A percentile compares a stretch with the other conserved stretches of the same genome.
phyloP scores from a whole-genome alignment of 192 early-diverging fungal species.

The Podila epigama region DNA sequence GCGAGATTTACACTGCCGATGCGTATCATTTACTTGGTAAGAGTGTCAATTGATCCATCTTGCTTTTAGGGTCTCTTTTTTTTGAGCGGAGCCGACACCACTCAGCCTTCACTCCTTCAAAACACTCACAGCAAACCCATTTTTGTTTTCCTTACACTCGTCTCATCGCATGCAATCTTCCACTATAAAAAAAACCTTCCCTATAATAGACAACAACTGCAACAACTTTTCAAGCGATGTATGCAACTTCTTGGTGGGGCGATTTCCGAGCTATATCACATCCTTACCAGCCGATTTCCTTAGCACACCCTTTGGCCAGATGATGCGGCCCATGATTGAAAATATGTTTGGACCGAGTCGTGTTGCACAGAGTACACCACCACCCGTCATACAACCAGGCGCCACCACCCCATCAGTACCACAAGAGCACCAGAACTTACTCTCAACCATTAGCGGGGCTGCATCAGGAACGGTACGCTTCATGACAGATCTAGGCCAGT shows the following conservation, averaged over 20 bases:
- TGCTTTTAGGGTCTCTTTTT: background rate
- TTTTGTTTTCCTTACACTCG: background rate
- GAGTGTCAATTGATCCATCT: background rate
- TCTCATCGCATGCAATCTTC: background rate
- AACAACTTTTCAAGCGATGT: constrained; percentile 81
- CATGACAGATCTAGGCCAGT: constrained; percentile 44
- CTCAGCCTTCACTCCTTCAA: background rate
- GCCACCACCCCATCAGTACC: background rate
- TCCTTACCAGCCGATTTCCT: constrained; percentile 74
- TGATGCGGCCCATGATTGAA: constrained; percentile 72
- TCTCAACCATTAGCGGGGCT: constrained; percentile 17
- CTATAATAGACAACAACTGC: constrained; percentile 78
- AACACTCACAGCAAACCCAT: background rate
- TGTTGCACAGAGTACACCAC: constrained; percentile 5
- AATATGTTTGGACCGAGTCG: constrained; percentile 66
- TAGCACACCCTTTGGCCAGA: constrained; percentile 69
- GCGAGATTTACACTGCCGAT: constrained; percentile 62
- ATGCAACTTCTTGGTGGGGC: constrained; percentile 82
- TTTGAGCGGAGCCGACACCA: background rate
- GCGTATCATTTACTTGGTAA: constrained; percentile 81
- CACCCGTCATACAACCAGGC: background rate
- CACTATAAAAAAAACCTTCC: background rate
- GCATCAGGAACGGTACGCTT: constrained; percentile 34
- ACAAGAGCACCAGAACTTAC: constrained; percentile 17
- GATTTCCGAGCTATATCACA: constrained; percentile 77